phyloP scores from a whole-genome alignment of 257 asterid genomes.

The Pogostemon cablin region DNA sequence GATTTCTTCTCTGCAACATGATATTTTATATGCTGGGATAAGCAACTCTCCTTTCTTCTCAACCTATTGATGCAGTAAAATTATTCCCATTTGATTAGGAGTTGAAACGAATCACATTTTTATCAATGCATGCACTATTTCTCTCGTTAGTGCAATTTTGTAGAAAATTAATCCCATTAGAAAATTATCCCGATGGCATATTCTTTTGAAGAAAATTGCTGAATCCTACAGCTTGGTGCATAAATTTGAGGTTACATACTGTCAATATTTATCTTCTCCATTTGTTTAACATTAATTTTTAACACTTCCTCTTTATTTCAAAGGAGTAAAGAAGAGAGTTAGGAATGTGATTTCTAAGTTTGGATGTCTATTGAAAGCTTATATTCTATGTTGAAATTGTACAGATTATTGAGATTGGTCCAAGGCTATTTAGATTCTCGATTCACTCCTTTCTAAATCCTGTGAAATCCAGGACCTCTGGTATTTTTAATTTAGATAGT shows the following conservation, averaged over 20 bases:
- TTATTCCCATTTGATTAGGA: too few species aligned
- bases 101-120: too few species aligned
- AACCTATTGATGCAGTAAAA: too few species aligned
- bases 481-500: slow-evolving; percentile 37
- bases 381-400: background rate
- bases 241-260: slow-evolving; percentile 74
- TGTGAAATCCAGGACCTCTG: slow-evolving; percentile 83
- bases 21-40: too few species aligned
- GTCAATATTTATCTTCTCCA: background rate
- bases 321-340: background rate
- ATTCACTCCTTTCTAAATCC: slow-evolving; percentile 68
- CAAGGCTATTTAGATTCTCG: slow-evolving; percentile 58
- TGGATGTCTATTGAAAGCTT: background rate
- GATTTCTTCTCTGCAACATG: too few species aligned
- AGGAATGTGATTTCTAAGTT: background rate
- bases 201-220: slow-evolving; percentile 82
- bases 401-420: slow-evolving; percentile 1
- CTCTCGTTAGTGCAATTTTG: too few species aligned
- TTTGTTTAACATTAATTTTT: background rate
- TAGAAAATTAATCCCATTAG: too few species aligned
- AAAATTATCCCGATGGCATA: slow-evolving; percentile 43
- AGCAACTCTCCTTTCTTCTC: too few species aligned
- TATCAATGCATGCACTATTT: too few species aligned
- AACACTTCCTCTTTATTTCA: slow-evolving; percentile 4
- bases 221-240: slow-evolving; percentile 73